Evolutionary conservation across 2,329 filamentous ascomycete species (phyloP).

Genomic region (Pleoardoris graminearum): DNA sequence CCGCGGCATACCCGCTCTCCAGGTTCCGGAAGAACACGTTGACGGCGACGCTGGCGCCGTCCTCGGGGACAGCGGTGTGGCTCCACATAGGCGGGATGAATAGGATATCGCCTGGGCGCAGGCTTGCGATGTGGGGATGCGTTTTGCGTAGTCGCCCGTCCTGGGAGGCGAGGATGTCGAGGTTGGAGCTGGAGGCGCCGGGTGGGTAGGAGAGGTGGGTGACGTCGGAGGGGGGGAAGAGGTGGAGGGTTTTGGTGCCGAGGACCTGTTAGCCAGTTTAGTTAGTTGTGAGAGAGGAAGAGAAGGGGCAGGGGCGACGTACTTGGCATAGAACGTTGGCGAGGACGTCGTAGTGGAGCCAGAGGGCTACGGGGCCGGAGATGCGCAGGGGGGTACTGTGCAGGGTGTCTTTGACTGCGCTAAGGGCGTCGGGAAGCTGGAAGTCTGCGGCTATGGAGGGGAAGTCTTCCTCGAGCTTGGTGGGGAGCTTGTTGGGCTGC

Average conservation of each 20-base stretch:
- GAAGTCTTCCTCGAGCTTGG: constrained; percentile 73
- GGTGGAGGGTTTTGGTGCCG: constrained; percentile 71
- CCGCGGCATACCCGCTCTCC: constrained; percentile 67
- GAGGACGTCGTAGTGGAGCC: constrained; percentile 91
- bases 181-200: constrained; percentile 77
- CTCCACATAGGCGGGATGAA: constrained; percentile 85
- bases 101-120: constrained; percentile 74
- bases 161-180: constrained; percentile 65
- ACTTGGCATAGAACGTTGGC: constrained; percentile 80
- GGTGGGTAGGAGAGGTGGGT: constrained; percentile 69
- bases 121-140: constrained; percentile 66
- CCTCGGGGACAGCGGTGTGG: constrained; percentile 66
- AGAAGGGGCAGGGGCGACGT: neutral
- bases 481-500: constrained; percentile 69
- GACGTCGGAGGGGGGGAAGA: constrained; percentile 80
- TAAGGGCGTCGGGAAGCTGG: constrained; percentile 64
- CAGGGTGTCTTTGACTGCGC: constrained; percentile 60
- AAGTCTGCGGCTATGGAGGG: constrained; percentile 72
- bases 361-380: constrained; percentile 80
- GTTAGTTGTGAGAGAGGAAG: too few relatives aligned
- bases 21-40: constrained; percentile 86
- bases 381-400: constrained; percentile 82
- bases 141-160: constrained; percentile 39
- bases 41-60: constrained; percentile 70
- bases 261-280: constrained; percentile 55